Evolutionary conservation across 257 asterid species (phyloP).

Genomic region (Craterostigma plantagineum): DNA sequence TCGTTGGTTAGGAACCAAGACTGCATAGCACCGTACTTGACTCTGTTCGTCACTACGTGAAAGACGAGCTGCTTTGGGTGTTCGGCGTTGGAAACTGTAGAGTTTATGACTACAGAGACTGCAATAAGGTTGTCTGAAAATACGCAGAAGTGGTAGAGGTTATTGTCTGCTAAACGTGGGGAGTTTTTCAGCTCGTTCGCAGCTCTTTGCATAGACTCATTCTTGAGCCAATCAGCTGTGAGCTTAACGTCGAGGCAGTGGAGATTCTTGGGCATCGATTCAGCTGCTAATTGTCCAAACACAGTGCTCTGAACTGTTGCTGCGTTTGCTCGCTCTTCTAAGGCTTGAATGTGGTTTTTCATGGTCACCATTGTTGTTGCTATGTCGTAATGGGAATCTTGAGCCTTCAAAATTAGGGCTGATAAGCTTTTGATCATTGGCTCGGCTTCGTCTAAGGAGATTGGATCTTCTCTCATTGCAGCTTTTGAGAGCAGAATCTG

Average conservation of each 20-base stretch:
- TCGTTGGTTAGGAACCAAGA: conserved; percentile 56
- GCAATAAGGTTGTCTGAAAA: conserved; percentile 60
- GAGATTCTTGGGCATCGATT: conserved; percentile 45
- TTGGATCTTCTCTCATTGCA: conserved; percentile 45
- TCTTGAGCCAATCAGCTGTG: conserved; percentile 37
- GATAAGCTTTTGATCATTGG: conserved; percentile 47
- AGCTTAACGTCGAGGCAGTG: conserved; percentile 48
- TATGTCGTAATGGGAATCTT: conserved; percentile 50
- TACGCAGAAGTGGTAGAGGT: conserved; percentile 58
- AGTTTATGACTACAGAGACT: conserved; percentile 49
- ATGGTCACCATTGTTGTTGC: conserved; percentile 65
- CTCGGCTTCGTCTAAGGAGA: conserved; percentile 51
- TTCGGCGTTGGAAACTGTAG: conserved; percentile 48
- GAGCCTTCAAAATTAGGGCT: conserved; percentile 48
- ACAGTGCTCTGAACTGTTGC: conserved; percentile 39
- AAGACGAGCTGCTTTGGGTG: conserved; percentile 69
- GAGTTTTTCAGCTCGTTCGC: conserved; percentile 37
- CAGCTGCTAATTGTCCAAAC: conserved; percentile 45
- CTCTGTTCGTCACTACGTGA: conserved; percentile 48
- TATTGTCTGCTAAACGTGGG: conserved; percentile 46
- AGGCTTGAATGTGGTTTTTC: conserved; percentile 55
- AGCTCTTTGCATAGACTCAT: conserved; percentile 17
- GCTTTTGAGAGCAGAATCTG: conserved; percentile 52
- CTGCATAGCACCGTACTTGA: conserved; percentile 46
- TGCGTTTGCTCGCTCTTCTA: conserved; percentile 40